Percentiles rank a stretch among this genome's conserved stretches.
phyloP scores from a whole-genome alignment of 805 yeast genomes.

The Metschnikowia noctiluminum region DNA sequence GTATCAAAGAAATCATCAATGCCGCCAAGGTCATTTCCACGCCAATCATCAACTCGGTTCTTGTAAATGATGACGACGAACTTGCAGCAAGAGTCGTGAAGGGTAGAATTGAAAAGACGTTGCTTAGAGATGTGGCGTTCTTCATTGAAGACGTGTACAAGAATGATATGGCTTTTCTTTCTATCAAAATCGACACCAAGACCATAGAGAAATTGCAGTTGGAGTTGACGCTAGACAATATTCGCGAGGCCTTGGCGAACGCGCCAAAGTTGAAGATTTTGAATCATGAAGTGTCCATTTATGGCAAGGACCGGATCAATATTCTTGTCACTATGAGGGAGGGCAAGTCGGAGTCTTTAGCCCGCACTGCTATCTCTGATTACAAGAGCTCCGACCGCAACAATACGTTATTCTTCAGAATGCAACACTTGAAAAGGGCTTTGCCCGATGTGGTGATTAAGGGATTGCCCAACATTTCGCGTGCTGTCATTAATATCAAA shows the following conservation, averaged over 20 bases:
- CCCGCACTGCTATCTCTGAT: slow-evolving; percentile 34
- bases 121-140: slow-evolving; percentile 78
- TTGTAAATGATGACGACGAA: slow-evolving; percentile 91
- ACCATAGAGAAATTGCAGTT: slow-evolving; percentile 88
- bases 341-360: slow-evolving; percentile 33
- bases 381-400: slow-evolving; percentile 32
- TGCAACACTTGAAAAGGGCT: slow-evolving; percentile 83
- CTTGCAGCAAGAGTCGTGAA: slow-evolving; percentile 98
- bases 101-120: slow-evolving; percentile 93
- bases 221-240: slow-evolving; percentile 82
- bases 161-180: slow-evolving; percentile 70
- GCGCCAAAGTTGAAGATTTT: slow-evolving; percentile 90
- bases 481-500: slow-evolving; percentile 93
- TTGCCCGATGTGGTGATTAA: slow-evolving; percentile 87
- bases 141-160: slow-evolving; percentile 93
- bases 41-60: slow-evolving; percentile 91
- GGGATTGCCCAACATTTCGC: slow-evolving; percentile 85
- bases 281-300: slow-evolving; percentile 64
- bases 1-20: slow-evolving; percentile 95
- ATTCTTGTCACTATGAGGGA: slow-evolving; percentile 51
- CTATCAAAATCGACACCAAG: slow-evolving; percentile 74
- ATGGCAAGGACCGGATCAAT: slow-evolving; percentile 63
- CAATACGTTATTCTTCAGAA: slow-evolving; percentile 71
- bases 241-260: slow-evolving; percentile 72
- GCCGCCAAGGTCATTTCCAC: slow-evolving; percentile 95